A percentile compares a stretch with the other conserved stretches of the same genome.
Evolutionary conservation across 208 protist genomes (phyloP).

Genomic region (Wallacemonas rigidus): DNA sequence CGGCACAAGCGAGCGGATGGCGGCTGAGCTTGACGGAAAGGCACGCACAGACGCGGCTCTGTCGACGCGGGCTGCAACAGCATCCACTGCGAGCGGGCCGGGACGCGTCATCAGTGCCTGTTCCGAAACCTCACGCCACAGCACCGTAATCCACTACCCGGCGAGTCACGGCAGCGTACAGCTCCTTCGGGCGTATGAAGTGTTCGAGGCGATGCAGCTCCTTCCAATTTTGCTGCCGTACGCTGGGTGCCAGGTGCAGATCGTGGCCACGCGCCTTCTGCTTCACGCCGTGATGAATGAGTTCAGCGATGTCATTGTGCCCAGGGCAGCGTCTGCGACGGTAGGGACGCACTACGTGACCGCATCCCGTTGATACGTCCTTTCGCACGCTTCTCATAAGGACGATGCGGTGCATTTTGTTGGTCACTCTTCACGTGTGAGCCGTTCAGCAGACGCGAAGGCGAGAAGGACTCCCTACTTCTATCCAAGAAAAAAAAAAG

Average conservation of each 20-base stretch:
- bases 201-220: conserved; percentile 58
- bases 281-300: conserved; percentile 83
- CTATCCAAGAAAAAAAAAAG: too few relatives aligned
- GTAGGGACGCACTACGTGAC: neutral
- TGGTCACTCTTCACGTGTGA: too few relatives aligned
- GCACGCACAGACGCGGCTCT: neutral
- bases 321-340: neutral
- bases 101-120: neutral
- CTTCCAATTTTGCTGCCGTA: conserved; percentile 49
- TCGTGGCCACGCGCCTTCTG: conserved; percentile 67
- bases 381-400: too few relatives aligned
- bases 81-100: too few relatives aligned
- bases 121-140: conserved; percentile 25
- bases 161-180: conserved; percentile 45
- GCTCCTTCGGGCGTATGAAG: conserved; percentile 57
- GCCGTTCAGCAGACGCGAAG: too few relatives aligned
- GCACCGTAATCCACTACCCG: conserved; percentile 19
- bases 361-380: neutral
- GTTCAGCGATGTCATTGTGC: conserved; percentile 69
- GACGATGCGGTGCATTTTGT: too few relatives aligned
- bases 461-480: too few relatives aligned
- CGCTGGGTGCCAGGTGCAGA: conserved; percentile 47
- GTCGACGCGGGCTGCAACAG: too few relatives aligned
- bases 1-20: conserved; percentile 33
- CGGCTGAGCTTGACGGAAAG: conserved; percentile 9